Evolutionary conservation across 2,329 filamentous ascomycete genomes (phyloP), one percentile per base, ranked within the genome.

Genomic region (Reticulascus tulasneorum): DNA sequence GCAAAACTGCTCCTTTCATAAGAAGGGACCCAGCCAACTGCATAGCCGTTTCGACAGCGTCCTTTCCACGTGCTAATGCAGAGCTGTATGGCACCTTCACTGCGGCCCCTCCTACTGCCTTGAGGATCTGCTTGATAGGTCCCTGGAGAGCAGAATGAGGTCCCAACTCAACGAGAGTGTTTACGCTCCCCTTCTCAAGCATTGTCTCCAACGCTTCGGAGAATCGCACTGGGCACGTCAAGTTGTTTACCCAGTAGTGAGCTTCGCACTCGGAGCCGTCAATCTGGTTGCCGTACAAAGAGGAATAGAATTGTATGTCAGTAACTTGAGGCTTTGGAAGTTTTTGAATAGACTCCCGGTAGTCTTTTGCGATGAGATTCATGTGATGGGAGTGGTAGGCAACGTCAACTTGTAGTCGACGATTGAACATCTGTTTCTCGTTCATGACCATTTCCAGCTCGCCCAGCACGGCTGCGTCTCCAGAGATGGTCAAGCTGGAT

Each of bases 371-470:
- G 2, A 75, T 58, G 2, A 65, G 52, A 31, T 68, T 62, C 72
- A 77, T 76, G 44, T 75, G 70, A 23, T 66, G 59, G 0, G 73
- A 77, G 49, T 77, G 74, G 29, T 77, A 77, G 1, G 72, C 72
- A 12, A 68, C 64, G 12, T 71, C 65, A 5, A 76, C 66, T 6
- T 63, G 60, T 4, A 76, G 60, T 18, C 66, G 66, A 22, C 66
- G 63, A 39, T 68, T 66, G 50, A 77, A 76, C 12, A 69, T 49
- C 25, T 39, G 36, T 37, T 44, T 39, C 11, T 39, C 55, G 29
- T 70, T 59, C 12, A 69, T 44, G 23, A 52, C 50, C 6, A 45
- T 44, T 3, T 52, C 62, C 9, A 59, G 36, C 34, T 52, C 56
- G 37, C 58, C 58, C 12, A 46, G 33, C 5, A 37, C 43, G 6